Evolutionary conservation across 306 rosid genomes (phyloP).

Genomic region (Astragalus glycyphyllos): DNA sequence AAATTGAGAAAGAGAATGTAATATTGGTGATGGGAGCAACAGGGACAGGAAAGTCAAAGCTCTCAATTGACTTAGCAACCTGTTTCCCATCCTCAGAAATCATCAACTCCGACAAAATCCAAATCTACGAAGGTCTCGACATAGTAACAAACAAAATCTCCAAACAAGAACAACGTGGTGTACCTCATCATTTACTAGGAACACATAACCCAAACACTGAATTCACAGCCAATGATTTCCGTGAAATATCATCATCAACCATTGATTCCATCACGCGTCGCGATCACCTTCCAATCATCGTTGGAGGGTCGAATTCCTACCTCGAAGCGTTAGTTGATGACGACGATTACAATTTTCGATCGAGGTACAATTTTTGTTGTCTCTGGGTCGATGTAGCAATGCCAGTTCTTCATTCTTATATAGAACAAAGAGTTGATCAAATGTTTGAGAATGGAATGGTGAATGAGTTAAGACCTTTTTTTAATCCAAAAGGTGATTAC

Average conservation of each 20-base stretch:
- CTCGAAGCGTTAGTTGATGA: conserved; percentile 72
- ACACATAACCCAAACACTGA: conserved; percentile 55
- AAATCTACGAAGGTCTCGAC: conserved; percentile 78
- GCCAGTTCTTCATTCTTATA: conserved; percentile 54
- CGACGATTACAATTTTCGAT: conserved; percentile 52
- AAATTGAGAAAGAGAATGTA: conserved; percentile 71
- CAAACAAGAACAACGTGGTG: conserved; percentile 63
- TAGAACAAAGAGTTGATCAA: conserved; percentile 65
- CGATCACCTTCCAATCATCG: conserved; percentile 70
- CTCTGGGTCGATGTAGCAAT: conserved; percentile 77
- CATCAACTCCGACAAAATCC: conserved; percentile 93
- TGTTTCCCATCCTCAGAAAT: conserved; percentile 62
- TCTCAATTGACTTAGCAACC: conserved; percentile 75
- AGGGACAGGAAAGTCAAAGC: conserved; percentile 83
- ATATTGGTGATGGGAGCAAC: conserved; percentile 88
- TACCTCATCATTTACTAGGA: conserved; percentile 85
- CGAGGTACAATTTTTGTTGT: conserved; percentile 67
- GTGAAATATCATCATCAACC: conserved; percentile 46
- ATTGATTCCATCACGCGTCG: conserved; percentile 52
- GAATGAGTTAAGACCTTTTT: conserved; percentile 58
- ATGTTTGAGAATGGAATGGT: conserved; percentile 74
- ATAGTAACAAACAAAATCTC: conserved; percentile 78
- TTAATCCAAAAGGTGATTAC: conserved; percentile 57
- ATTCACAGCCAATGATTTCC: conserved; percentile 61
- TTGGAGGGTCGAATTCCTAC: conserved; percentile 89